Conservation (phyloP, 2,329 filamentous ascomycete species). For the Fusarium scirpi region DNA sequence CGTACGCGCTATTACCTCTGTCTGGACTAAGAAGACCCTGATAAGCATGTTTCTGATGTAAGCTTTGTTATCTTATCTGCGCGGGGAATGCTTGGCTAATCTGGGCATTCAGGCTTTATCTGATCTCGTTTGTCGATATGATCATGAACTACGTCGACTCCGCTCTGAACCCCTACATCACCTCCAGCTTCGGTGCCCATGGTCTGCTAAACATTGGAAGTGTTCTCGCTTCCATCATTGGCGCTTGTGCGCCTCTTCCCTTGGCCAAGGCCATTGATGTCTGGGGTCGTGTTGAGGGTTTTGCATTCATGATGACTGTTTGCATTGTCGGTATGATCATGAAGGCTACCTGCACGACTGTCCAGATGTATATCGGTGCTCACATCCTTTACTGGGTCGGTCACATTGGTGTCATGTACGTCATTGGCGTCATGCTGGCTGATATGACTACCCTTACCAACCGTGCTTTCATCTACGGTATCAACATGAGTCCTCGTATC, state of each 20-base stretch:
- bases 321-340: conserved; percentile 69
- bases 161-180: conserved; percentile 72
- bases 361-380: conserved; percentile 69
- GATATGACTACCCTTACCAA: conserved; percentile 59
- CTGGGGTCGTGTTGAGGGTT: conserved; percentile 62
- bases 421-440: conserved; percentile 57
- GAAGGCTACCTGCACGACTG: conserved; percentile 69
- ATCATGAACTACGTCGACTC: conserved; percentile 54
- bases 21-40: conserved; percentile 53
- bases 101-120: conserved; percentile 50
- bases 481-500: conserved; percentile 60
- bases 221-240: conserved; percentile 62
- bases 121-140: conserved; percentile 55
- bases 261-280: conserved; percentile 64
- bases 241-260: conserved; percentile 53
- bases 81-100: not conserved
- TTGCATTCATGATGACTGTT: conserved; percentile 56
- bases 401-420: conserved; percentile 55
- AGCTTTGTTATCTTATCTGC: conserved; percentile 18
- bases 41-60: conserved; percentile 55
- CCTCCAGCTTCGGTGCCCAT: conserved; percentile 72
- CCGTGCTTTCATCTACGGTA: conserved; percentile 57
- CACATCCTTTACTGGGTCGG: conserved; percentile 75
- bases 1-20: conserved; percentile 54
- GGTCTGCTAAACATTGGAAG: conserved; percentile 74